Percentiles rank a stretch among this genome's conserved stretches.
phyloP scores from a whole-genome alignment of 495 filamentous ascomycete species.

The Evernia prunastri region DNA sequence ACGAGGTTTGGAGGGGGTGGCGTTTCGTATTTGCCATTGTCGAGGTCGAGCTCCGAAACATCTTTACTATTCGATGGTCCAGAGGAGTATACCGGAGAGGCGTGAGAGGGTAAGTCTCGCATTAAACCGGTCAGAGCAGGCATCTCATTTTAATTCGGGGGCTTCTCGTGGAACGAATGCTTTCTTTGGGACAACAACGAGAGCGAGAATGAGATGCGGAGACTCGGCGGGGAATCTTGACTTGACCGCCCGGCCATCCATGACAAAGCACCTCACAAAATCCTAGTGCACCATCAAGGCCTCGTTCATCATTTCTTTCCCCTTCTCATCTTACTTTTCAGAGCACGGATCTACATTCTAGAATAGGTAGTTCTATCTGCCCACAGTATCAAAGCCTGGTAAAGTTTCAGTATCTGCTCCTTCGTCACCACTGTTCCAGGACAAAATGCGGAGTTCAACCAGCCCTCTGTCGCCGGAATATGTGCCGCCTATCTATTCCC shows the following conservation, averaged over 20 bases:
- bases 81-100: constrained; percentile 45
- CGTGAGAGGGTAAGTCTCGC: constrained; percentile 47
- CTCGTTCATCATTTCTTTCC: not conserved
- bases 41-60: constrained; percentile 35
- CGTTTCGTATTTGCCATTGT: constrained; percentile 31
- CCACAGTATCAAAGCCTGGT: not conserved
- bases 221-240: not conserved
- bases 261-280: constrained; percentile 13
- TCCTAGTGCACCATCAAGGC: not conserved
- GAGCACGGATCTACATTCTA: not conserved
- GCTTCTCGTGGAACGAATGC: not conserved
- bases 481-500: not conserved
- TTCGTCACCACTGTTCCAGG: not conserved
- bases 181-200: constrained; percentile 3
- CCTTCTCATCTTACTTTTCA: not conserved
- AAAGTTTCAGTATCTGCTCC: not conserved
- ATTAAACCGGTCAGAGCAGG: constrained; percentile 32
- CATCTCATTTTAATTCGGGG: constrained; percentile 11
- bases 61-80: constrained; percentile 31
- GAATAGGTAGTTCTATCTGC: not conserved
- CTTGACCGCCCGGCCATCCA: not conserved
- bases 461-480: not conserved
- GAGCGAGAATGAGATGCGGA: constrained; percentile 8
- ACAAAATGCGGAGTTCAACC: not conserved
- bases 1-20: constrained; percentile 50